These are phyloP conservation scores for Podospora appendiculata DNA, from an alignment of 495 filamentous ascomycete genomes.

Conservation along the genomic window DNA sequence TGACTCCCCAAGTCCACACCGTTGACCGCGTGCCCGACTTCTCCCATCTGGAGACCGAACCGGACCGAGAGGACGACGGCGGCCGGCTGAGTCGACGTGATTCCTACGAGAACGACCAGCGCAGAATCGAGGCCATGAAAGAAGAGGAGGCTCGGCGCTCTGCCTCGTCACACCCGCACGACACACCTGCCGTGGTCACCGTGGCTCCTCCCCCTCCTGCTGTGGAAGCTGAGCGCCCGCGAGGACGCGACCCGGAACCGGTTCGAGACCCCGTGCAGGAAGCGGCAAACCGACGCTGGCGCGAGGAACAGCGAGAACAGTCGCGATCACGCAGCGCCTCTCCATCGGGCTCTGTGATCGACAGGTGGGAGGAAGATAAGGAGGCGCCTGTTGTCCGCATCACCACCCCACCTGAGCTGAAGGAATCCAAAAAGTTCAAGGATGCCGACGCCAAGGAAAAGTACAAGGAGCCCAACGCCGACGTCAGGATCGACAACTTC, in stretches of 20 bases:
- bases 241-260: slow-evolving; percentile 19
- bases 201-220: slow-evolving; percentile 9
- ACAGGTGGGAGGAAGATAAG: slow-evolving; percentile 37
- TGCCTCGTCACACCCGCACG: background rate
- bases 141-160: background rate
- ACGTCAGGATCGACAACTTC: slow-evolving; percentile 44
- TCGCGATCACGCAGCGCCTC: slow-evolving; percentile 38
- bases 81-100: slow-evolving; percentile 31
- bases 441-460: slow-evolving; percentile 25
- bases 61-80: slow-evolving; percentile 5
- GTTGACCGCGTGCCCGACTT: slow-evolving; percentile 39
- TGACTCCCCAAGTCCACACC: slow-evolving; percentile 21
- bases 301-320: slow-evolving; percentile 39
- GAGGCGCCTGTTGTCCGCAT: slow-evolving; percentile 29
- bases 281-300: slow-evolving; percentile 44
- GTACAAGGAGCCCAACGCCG: slow-evolving; percentile 48
- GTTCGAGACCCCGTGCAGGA: slow-evolving; percentile 36
- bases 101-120: slow-evolving; percentile 30
- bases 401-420: slow-evolving; percentile 41
- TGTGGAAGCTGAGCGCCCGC: background rate
- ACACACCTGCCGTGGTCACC: slow-evolving; percentile 23
- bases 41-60: slow-evolving; percentile 12
- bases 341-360: slow-evolving; percentile 38
- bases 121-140: slow-evolving; percentile 4
- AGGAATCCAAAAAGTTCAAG: slow-evolving; percentile 11